Evolutionary conservation across 306 rosid species (phyloP).

Genomic region (Nissolia schottii): DNA sequence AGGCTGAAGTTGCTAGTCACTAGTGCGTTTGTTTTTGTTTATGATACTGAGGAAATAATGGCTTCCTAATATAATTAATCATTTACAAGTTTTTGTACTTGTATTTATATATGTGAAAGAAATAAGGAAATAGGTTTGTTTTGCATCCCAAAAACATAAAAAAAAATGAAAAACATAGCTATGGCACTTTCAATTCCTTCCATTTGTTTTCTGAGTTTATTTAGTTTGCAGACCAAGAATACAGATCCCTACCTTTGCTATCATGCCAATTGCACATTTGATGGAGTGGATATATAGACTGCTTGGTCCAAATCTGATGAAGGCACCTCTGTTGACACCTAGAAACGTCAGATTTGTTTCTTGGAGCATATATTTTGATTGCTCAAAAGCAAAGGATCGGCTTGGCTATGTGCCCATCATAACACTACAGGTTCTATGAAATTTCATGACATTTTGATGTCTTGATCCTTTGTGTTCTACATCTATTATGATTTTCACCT

Average conservation of each 20-base stretch:
- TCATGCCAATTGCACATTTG: constrained; percentile 89
- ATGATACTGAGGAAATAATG: neutral
- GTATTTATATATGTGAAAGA: neutral
- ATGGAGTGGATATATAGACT: constrained; percentile 75
- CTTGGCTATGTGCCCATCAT: constrained; percentile 79
- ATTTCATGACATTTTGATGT: neutral
- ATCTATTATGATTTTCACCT: neutral
- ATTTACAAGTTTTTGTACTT: neutral
- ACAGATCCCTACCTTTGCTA: constrained; percentile 67
- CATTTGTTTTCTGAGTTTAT: constrained; percentile 31
- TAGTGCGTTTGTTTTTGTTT: neutral
- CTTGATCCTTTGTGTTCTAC: neutral
- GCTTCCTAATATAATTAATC: neutral
- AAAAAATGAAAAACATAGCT: neutral
- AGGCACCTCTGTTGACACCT: constrained; percentile 93
- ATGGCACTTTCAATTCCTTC: constrained; percentile 4
- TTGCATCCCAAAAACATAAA: neutral
- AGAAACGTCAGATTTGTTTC: constrained; percentile 84
- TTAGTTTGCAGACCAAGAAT: constrained; percentile 78
- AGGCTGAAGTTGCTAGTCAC: constrained; percentile 9
- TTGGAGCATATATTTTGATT: constrained; percentile 78
- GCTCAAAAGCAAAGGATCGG: constrained; percentile 82
- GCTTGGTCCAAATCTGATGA: constrained; percentile 92
- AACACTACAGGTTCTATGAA: constrained; percentile 61
- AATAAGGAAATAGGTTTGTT: neutral